Percentiles rank a stretch among this genome's conserved stretches.
Conservation (phyloP, 805 yeast genomes). For the Dipodascus geniculatus region DNA sequence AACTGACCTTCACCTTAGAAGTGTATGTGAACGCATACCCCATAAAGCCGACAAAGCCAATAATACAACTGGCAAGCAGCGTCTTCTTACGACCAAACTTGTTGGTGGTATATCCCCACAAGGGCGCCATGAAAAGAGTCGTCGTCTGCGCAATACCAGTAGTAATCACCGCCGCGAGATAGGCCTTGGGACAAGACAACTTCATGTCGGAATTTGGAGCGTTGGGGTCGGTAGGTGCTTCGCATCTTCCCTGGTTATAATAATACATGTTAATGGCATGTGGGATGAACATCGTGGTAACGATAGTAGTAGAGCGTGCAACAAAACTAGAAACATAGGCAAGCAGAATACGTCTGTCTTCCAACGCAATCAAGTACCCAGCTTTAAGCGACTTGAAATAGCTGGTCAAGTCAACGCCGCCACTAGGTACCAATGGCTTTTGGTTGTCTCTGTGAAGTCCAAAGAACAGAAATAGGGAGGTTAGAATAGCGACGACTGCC, state of each 20-base stretch:
- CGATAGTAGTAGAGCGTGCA: constrained; percentile 51
- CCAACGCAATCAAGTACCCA: constrained; percentile 38
- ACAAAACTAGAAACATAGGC: constrained; percentile 54
- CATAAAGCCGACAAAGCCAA: constrained; percentile 35
- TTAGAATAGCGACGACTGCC: constrained; percentile 31
- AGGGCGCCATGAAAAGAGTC: constrained; percentile 49
- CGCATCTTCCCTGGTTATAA: constrained; percentile 39
- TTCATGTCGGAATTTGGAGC: constrained; percentile 18
- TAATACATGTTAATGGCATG: constrained; percentile 48
- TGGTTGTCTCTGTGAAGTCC: constrained; percentile 36
- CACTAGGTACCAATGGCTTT: constrained; percentile 9
- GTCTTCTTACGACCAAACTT: constrained; percentile 28
- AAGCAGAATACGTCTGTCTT: constrained; percentile 36
- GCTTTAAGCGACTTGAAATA: constrained; percentile 33
- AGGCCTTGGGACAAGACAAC: constrained; percentile 48
- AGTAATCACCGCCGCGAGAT: constrained; percentile 51
- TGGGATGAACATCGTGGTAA: constrained; percentile 50
- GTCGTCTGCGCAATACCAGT: constrained; percentile 55
- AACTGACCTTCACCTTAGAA: constrained; percentile 28
- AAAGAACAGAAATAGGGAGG: constrained; percentile 30
- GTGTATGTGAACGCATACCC: constrained; percentile 24
- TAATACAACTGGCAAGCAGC: constrained; percentile 27
- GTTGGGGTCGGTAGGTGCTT: constrained; percentile 11
- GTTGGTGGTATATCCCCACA: constrained; percentile 52
- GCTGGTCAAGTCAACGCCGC: not conserved